These are phyloP conservation scores for Epichloe gansuensis DNA, from an alignment of 2,329 filamentous ascomycete genomes.

Conservation along the genomic window DNA sequence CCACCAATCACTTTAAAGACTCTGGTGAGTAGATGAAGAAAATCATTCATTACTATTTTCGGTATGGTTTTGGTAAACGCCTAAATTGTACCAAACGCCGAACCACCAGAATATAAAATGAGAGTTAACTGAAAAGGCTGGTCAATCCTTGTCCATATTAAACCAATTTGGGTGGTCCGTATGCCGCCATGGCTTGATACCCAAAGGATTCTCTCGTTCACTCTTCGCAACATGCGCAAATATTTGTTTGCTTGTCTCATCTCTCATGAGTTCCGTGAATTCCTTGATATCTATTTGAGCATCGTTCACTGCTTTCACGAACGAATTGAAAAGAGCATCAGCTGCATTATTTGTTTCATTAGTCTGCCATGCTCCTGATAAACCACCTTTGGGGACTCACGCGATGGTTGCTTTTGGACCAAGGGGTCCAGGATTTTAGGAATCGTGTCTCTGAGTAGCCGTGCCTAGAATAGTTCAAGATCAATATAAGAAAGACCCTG, in stretches of 20 bases:
- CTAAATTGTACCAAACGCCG: not conserved
- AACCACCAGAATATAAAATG: not conserved
- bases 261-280: slow-evolving; percentile 34
- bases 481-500: slow-evolving; percentile 7
- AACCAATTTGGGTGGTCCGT: slow-evolving; percentile 49
- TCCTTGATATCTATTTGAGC: slow-evolving; percentile 39
- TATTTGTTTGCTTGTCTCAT: slow-evolving; percentile 34
- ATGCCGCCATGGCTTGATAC: slow-evolving; percentile 46
- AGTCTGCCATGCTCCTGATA: not conserved
- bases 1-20: not conserved
- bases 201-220: slow-evolving; percentile 38
- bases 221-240: slow-evolving; percentile 41
- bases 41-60: not conserved
- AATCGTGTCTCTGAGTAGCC: slow-evolving; percentile 23
- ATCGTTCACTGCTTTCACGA: slow-evolving; percentile 33
- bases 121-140: not conserved
- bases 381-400: slow-evolving; percentile 25
- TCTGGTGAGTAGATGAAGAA: not conserved
- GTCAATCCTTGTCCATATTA: slow-evolving; percentile 18
- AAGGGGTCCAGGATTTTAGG: slow-evolving; percentile 33
- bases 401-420: slow-evolving; percentile 33
- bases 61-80: not conserved
- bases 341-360: slow-evolving; percentile 24
- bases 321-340: slow-evolving; percentile 33
- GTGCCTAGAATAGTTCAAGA: slow-evolving; percentile 15